Evolutionary conservation across 2,329 filamentous ascomycete species (phyloP), one percentile per base, ranked within the genome.

Genomic region (Aureobasidium pullulans): DNA sequence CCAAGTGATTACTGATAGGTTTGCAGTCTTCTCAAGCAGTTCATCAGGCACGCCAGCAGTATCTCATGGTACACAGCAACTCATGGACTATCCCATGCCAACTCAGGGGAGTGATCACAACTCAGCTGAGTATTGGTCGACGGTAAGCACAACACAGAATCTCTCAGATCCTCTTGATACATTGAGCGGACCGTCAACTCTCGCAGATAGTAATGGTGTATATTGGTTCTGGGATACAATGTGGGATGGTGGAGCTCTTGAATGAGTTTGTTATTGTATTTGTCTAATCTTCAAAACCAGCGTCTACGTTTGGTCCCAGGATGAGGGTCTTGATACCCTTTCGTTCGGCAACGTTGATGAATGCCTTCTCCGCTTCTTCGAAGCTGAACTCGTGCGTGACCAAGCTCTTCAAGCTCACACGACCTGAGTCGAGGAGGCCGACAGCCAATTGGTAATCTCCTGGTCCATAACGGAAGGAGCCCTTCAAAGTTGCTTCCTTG

Each of bases 391-490:
- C 67, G 59, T 76, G 69, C 0, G 72, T 77, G 37, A 77, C 72
- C 23, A 76, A 61, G 4, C 65, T 64, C 64, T 75, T 74, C 2
- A 73, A 70, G 53, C 32, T 23, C 15, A 80, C 70, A 64, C 78
- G 79, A 1, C 78, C 76, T n/a, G 70, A 74, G 0, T 76, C 72
- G n/a, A 83, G 71, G 6, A 83, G 68, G 42, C 78, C 71, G 0
- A 83, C 70, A 0, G 80, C 80, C 5, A 72, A 64, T 0, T 77
- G 74, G 65, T 81, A 83, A 62, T 76, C 78, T 0, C 80, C 79
- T 0, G 74, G 69, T 4, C 72, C 75, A 61, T 83, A 83, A 2
- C 79, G 72, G 54, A 83, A 80, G 0, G 75, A 79, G 1, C 80
- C 81, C 56, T 77, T 76, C 61, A 82, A 71, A 3, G 67, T 76